Conservation (phyloP, 2,329 filamentous ascomycete genomes). For the Nigrospora sphaerica region DNA sequence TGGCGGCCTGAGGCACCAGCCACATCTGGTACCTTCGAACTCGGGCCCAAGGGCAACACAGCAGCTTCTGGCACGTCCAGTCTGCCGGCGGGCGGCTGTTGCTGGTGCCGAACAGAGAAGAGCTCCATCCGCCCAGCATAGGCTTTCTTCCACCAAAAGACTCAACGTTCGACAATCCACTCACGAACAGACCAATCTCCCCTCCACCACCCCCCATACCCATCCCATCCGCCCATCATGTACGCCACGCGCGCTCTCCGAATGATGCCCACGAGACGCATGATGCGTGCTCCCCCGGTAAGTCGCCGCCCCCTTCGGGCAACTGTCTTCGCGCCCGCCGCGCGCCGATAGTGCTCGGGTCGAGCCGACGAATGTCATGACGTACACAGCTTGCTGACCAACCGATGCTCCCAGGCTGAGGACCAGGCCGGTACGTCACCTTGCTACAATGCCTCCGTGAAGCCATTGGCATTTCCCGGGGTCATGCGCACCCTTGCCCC, state of each 20-base stretch:
- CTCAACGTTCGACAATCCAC: constrained; percentile 5
- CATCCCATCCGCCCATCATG: constrained; percentile 39
- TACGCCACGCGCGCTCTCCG: constrained; percentile 58
- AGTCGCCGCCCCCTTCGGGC: constrained; percentile 24
- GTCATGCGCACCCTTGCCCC: too few species aligned
- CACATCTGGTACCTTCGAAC: too few species aligned
- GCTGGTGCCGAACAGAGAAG: too few species aligned
- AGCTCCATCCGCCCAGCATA: too few species aligned
- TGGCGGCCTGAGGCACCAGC: too few species aligned
- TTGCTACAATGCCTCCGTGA: constrained; percentile 9
- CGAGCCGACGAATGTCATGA: constrained; percentile 11
- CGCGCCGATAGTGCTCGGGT: too few species aligned
- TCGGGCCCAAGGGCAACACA: too few species aligned
- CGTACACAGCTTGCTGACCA: constrained; percentile 10
- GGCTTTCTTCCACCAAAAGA: constrained; percentile 1
- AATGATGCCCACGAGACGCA: constrained; percentile 60
- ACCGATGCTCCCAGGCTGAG: constrained; percentile 43
- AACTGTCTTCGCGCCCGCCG: neutral
- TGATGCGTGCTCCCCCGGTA: constrained; percentile 69
- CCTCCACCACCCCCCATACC: constrained; percentile 10
- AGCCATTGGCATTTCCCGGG: constrained; percentile 9
- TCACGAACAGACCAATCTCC: constrained; percentile 17
- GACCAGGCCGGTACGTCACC: constrained; percentile 57
- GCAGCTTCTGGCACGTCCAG: too few species aligned
- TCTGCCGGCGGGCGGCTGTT: too few species aligned